A percentile compares a stretch with the other conserved stretches of the same genome.
Evolutionary conservation across 2,329 filamentous ascomycete species (phyloP).

Genomic region (Tolypocladium inflatum): DNA sequence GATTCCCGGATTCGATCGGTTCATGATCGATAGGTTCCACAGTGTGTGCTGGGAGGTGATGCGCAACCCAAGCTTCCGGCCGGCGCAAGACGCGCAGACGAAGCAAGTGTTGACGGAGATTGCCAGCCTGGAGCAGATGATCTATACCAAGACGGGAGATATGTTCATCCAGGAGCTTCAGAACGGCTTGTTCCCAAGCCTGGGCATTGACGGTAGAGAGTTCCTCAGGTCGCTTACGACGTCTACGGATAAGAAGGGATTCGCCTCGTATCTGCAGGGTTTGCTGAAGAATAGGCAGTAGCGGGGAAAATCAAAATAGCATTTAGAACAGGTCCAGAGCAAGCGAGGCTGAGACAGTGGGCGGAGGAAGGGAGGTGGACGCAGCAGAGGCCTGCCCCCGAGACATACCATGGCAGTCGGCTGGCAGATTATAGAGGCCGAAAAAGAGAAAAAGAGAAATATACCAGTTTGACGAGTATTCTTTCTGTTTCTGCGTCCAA

Average conservation of each 20-base stretch:
- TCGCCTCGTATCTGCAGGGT: conserved; percentile 54
- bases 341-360: not conserved
- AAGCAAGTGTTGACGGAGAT: conserved; percentile 84
- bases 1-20: conserved; percentile 84
- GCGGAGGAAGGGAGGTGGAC: not conserved
- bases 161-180: conserved; percentile 65
- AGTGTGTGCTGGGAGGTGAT: conserved; percentile 84
- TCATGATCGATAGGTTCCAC: conserved; percentile 84
- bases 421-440: not conserved
- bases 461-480: not conserved
- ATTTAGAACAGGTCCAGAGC: not conserved
- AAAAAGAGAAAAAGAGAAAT: not conserved
- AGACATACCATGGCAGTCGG: not conserved
- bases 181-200: conserved; percentile 50
- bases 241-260: conserved; percentile 48
- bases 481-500: not conserved
- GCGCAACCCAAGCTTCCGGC: conserved; percentile 67
- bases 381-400: not conserved
- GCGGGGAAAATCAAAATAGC: not conserved
- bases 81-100: conserved; percentile 73
- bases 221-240: conserved; percentile 51
- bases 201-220: conserved; percentile 54
- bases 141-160: conserved; percentile 83
- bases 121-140: conserved; percentile 75
- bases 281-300: conserved; percentile 39